Evolutionary conservation across 306 rosid species (phyloP).

Genomic region (Cucumis sativus): Cucumber_9930_V3 NC_026658.2:3911001-3911500

Average conservation of each 20-base stretch:
- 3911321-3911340: too few species aligned
- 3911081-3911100: not conserved
- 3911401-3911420: not conserved
- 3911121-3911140: not conserved
- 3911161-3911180: not conserved
- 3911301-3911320: too few species aligned
- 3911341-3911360: too few species aligned
- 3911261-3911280: too few species aligned
- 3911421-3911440: not conserved
- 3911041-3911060: not conserved
- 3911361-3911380: too few species aligned
- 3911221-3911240: rapidly evolving
- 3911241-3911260: too few species aligned
- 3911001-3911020: not conserved
- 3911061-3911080: not conserved
- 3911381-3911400: not conserved
- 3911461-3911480: not conserved
- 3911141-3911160: not conserved
- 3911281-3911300: too few species aligned
- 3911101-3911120: not conserved
- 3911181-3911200: not conserved
- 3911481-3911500: not conserved
- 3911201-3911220: not conserved
- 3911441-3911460: not conserved
- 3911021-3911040: not conserved